Evolutionary conservation across 148 eudicot species (phyloP), one percentile per base, ranked within the genome.

Genomic region (Camellia lanceoleosa): DNA sequence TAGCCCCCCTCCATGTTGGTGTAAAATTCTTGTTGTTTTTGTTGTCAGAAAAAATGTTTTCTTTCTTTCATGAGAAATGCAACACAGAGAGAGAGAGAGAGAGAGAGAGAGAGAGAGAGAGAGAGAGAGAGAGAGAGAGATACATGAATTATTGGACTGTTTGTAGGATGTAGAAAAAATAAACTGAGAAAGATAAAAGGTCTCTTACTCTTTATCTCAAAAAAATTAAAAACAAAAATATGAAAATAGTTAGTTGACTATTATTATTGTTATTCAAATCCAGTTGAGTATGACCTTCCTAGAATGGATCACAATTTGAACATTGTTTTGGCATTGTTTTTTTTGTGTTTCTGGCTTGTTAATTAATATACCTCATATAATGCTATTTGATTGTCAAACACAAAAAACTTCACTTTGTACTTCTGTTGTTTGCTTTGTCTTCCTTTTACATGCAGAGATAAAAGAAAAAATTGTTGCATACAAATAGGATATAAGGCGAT

Each of bases 21-120:
- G 15, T 60, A 78, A 30, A 60, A 60, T 60, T 74, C 76, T 69
- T 68, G 56, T 44, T 79, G 47, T 43, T 68, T 49, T 61, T 62
- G 42, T 78, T 74, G 82, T 81, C 80, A 73, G 72, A 43, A n/a
- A 43, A n/a, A 62, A 55, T 56, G 63, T 52, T 69, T 58, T 78
- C 13, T 77, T 46, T 30, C 30, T 30, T 30, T n/a, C 79, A 51
- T 76, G 44, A 65, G 58, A 30, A 23, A 79, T 67, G 44, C 12
- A n/a, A 20, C 44, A 77, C 54, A 69, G 75, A 62, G 74, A 61
- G 49, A 44, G 58, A 42, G 23, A 2, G 59, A 47, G 56, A 44
- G 62, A 38, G 63, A 69, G 75, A 62, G 74, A 61, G 49, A 44
- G 58, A 42, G 23, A 2, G 59, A 47, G 56, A 44, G 62, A 38